Base-by-base conservation (phyloP, 495 filamentous ascomycete species). In the Neurospora hispaniola region DNA sequence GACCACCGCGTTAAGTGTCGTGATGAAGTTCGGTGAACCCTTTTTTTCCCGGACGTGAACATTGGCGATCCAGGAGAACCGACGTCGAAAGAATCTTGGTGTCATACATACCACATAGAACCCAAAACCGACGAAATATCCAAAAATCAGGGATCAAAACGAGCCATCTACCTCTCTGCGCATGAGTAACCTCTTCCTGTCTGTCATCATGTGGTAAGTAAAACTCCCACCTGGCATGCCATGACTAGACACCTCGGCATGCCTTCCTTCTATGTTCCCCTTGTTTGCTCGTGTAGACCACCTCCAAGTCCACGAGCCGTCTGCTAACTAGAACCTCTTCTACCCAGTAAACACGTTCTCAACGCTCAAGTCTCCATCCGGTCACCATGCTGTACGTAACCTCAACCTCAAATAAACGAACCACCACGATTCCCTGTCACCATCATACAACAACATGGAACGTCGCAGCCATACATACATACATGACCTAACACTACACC, bases 311-410 rank as follows among this genome's bases (percentile, higher is more conserved):
- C 35, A 59, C 10, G 48, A 59, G 35, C 54, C 3, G 18, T 27
- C 23, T 31, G 14, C 70, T 71, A 71, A 71, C 73, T 73, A 73
- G 35, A 71, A 69, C 23, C 35, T 38, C 68, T 23, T 12, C 31
- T 8, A 66, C 0, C 5, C 46, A 82, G 96, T 85, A 98, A 99
- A 89, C 96, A 99, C 86, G 85, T 99, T 77, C 90, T 99, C 79
- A 99, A 99, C 85, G 96, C 96, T 69, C 96, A 99, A 84, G 96
- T 99, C 74, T 86, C 95, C 71, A 95, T 99, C 85, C 92, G 96
- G 73, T 94, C 94, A 46, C 91, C 94, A 70, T 99, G 96, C 86
- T 99, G 96, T 94, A 87, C 76, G 90, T 84, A 20, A 12, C 71
- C 39, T 54, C 46, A 54, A 27, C 4, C 20, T 54, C 46, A 54